These are phyloP conservation scores for Aspergillus piperis DNA, from an alignment of 2,329 filamentous ascomycete species.

Conservation along the genomic window DNA sequence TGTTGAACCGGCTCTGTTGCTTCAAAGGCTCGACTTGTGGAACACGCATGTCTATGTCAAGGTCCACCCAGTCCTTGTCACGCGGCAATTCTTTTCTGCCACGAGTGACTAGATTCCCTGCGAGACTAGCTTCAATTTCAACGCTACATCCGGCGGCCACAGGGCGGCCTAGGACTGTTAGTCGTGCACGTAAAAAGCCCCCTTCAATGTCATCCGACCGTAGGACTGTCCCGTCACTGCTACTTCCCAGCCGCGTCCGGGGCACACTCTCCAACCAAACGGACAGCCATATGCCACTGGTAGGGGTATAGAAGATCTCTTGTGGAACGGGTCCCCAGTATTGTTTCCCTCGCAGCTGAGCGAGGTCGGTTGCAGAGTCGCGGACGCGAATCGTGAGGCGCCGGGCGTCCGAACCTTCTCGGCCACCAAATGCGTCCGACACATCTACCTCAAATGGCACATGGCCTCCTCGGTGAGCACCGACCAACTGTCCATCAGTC, in stretches of 20 bases:
- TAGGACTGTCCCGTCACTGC: constrained; percentile 63
- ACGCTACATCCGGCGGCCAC: constrained; percentile 46
- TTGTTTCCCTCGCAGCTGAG: constrained; percentile 68
- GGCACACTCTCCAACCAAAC: constrained; percentile 65
- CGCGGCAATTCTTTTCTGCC: constrained; percentile 48
- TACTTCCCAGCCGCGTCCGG: constrained; percentile 55
- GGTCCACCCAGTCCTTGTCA: constrained; percentile 51
- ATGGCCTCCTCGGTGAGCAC: constrained; percentile 61
- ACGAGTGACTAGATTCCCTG: constrained; percentile 51
- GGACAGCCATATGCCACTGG: constrained; percentile 73
- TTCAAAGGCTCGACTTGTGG: constrained; percentile 33
- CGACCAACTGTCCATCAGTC: constrained; percentile 56
- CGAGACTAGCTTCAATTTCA: constrained; percentile 57
- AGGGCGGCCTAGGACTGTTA: constrained; percentile 49
- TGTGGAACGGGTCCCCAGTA: constrained; percentile 58
- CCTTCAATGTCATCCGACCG: constrained; percentile 57
- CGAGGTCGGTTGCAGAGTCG: constrained; percentile 65
- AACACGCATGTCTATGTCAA: constrained; percentile 55
- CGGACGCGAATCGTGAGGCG: constrained; percentile 60
- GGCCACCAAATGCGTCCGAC: constrained; percentile 37
- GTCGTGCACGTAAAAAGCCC: constrained; percentile 52
- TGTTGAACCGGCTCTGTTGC: constrained; percentile 35
- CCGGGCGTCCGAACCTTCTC: constrained; percentile 22
- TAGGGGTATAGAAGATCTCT: constrained; percentile 69
- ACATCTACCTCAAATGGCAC: constrained; percentile 63